phyloP scores from a whole-genome alignment of 2,329 filamentous ascomycete genomes.

The Gnomoniopsis sp. region DNA sequence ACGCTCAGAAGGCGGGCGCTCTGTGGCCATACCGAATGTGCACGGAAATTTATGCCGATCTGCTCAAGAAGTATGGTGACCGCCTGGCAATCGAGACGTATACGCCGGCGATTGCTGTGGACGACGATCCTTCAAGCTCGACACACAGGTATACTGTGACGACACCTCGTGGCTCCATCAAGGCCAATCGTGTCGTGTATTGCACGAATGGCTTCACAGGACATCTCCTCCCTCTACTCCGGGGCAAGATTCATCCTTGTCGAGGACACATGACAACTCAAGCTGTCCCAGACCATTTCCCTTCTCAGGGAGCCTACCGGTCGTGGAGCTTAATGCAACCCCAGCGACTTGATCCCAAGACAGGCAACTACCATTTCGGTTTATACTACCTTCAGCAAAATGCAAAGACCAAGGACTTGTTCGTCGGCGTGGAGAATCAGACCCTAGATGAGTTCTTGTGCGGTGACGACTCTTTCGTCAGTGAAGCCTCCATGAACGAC shows the following conservation, averaged over 20 bases:
- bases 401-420: slow-evolving; percentile 6
- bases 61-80: not conserved
- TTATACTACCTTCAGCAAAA: slow-evolving; percentile 15
- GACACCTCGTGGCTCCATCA: slow-evolving; percentile 53
- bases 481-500: not conserved
- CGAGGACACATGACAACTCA: not conserved
- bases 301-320: not conserved
- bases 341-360: not conserved
- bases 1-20: not conserved
- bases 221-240: slow-evolving; percentile 55
- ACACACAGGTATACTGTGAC: slow-evolving; percentile 39
- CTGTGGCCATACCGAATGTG: slow-evolving; percentile 1
- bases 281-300: not conserved
- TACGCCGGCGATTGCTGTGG: slow-evolving; percentile 15
- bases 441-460: slow-evolving; percentile 4
- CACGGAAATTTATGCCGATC: not conserved
- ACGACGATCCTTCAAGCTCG: slow-evolving; percentile 15
- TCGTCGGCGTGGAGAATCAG: slow-evolving; percentile 6
- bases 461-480: slow-evolving; percentile 5
- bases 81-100: slow-evolving; percentile 1
- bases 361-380: not conserved
- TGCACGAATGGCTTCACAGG: slow-evolving; percentile 68
- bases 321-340: not conserved
- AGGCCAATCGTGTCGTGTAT: slow-evolving; percentile 53
- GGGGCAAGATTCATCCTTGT: slow-evolving; percentile 44